phyloP scores from a whole-genome alignment of 1,284 basidiomycete genomes.

The Dichomitus squalens region DNA sequence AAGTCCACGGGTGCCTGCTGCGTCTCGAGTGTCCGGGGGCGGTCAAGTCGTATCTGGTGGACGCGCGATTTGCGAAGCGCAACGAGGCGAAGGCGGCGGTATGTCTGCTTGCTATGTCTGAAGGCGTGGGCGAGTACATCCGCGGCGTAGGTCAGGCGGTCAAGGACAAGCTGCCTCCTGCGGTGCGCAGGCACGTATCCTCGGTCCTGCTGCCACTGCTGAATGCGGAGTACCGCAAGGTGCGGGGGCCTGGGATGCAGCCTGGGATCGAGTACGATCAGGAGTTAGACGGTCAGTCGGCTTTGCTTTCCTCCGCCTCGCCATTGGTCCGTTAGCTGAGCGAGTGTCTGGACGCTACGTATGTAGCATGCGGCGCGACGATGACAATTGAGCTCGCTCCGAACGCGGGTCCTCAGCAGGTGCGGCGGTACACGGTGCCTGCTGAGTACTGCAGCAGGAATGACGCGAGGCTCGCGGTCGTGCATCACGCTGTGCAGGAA shows the following conservation, averaged over 20 bases:
- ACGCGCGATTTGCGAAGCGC: slow-evolving; percentile 56
- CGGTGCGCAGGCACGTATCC: slow-evolving; percentile 43
- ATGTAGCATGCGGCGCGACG: slow-evolving; percentile 58
- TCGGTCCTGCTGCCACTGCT: slow-evolving; percentile 48
- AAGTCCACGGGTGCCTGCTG: slow-evolving; percentile 64
- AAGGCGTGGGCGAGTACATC: slow-evolving; percentile 58
- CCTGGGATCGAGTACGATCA: slow-evolving; percentile 42
- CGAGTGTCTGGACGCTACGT: neutral
- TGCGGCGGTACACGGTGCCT: slow-evolving; percentile 46
- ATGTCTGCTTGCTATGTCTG: slow-evolving; percentile 60
- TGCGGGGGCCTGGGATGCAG: slow-evolving; percentile 37
- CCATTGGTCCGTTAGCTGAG: slow-evolving; percentile 5
- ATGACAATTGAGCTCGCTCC: slow-evolving; percentile 47
- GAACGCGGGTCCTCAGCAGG: slow-evolving; percentile 33
- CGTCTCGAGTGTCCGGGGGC: slow-evolving; percentile 54
- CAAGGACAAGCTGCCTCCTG: slow-evolving; percentile 46
- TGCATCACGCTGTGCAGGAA: slow-evolving; percentile 49
- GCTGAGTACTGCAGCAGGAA: slow-evolving; percentile 54
- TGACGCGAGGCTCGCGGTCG: slow-evolving; percentile 62
- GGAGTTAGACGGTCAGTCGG: slow-evolving; percentile 49
- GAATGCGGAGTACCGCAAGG: slow-evolving; percentile 45
- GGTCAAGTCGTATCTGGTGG: slow-evolving; percentile 57
- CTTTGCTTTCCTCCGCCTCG: neutral
- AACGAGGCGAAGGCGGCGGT: slow-evolving; percentile 66
- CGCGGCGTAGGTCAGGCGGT: slow-evolving; percentile 43